These are phyloP conservation scores for Uronychia setigera DNA, from an alignment of 73 alveolate genomes.

Conservation along the genomic window DNA sequence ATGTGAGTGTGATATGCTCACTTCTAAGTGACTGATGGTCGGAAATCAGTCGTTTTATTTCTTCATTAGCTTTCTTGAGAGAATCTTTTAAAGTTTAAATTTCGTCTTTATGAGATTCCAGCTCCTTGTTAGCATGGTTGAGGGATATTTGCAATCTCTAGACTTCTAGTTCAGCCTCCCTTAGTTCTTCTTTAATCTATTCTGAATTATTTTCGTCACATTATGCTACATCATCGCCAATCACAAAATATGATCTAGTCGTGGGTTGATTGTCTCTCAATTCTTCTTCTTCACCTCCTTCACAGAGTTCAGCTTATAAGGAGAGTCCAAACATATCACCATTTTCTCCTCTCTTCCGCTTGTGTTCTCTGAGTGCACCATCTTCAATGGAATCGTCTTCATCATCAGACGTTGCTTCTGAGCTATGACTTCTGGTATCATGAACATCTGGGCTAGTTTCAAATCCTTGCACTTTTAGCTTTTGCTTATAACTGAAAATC, in stretches of 20 bases:
- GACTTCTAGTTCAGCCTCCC: background rate
- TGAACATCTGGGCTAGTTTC: background rate
- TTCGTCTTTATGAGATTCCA: background rate
- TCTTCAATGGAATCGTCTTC: too few relatives aligned
- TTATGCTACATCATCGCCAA: background rate
- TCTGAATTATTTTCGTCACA: background rate
- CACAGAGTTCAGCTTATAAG: background rate
- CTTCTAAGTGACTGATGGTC: background rate
- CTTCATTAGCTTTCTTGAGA: background rate
- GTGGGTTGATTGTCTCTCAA: background rate
- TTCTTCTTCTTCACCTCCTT: background rate
- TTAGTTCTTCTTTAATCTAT: background rate
- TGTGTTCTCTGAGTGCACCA: too few relatives aligned
- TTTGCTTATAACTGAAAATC: background rate
- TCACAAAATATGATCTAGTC: background rate
- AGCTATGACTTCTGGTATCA: background rate
- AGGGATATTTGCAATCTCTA: background rate
- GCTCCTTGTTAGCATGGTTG: background rate
- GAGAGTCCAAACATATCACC: background rate
- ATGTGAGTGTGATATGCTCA: background rate
- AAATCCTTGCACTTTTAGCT: background rate
- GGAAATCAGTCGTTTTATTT: background rate
- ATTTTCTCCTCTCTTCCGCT: background rate
- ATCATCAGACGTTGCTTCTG: background rate
- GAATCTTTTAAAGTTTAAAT: background rate